These are phyloP conservation scores for Wallacemonas rigidus DNA, from an alignment of 208 protist genomes.

Conservation along the genomic window DNA sequence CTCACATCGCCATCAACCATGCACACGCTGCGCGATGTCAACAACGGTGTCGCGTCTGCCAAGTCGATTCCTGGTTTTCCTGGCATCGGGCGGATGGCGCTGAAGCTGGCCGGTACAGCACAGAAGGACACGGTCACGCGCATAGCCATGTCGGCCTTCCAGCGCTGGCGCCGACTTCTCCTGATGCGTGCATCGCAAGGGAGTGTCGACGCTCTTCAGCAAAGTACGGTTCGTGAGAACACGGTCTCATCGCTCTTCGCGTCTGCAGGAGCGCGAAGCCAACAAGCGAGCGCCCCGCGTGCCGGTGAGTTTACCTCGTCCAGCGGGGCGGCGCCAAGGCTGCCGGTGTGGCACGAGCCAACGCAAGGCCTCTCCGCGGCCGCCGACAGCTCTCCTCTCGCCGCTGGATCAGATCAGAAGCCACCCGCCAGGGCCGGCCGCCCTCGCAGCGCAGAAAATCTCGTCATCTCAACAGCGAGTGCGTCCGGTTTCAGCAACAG, in stretches of 20 bases:
- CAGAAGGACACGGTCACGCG: conserved; percentile 13
- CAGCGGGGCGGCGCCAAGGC: not conserved
- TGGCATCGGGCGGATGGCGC: not conserved
- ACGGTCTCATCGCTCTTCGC: conserved; percentile 15
- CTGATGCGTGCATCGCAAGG: not conserved
- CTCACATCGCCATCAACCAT: not conserved
- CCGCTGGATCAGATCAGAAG: not conserved
- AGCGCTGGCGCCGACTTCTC: conserved; percentile 10
- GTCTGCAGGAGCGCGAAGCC: not conserved
- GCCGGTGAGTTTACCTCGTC: too few relatives aligned
- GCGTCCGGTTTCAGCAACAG: too few relatives aligned
- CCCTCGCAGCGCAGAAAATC: not conserved
- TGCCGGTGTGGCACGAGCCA: not conserved
- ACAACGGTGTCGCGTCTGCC: not conserved
- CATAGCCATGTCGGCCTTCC: conserved; percentile 11
- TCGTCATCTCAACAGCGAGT: not conserved
- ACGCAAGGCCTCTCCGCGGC: not conserved
- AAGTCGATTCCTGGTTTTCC: not conserved
- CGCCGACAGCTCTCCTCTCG: not conserved
- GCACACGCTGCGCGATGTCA: not conserved
- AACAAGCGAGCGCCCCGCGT: too few relatives aligned
- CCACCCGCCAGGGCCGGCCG: conserved; percentile 10
- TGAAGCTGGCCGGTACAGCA: conserved; percentile 11
- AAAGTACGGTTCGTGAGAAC: not conserved
- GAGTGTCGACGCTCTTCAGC: not conserved